These are phyloP conservation scores for Penicillium pancosmium DNA, from an alignment of 495 filamentous ascomycete genomes.

Conservation along the genomic window DNA sequence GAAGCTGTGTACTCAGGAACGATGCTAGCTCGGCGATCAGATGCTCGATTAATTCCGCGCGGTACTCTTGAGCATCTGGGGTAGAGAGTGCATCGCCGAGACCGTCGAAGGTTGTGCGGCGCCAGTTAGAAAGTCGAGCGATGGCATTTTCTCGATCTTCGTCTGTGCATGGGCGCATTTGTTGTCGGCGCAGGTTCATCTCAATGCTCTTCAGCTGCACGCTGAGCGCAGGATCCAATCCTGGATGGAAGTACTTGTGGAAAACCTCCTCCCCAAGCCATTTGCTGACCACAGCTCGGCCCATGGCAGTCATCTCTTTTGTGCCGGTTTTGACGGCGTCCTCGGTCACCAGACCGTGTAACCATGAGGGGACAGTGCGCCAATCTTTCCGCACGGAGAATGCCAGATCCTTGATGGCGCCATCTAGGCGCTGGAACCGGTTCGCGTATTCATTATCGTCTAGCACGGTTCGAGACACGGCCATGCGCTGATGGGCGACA, in stretches of 20 bases:
- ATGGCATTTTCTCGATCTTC: conserved; percentile 91
- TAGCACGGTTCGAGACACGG: conserved; percentile 89
- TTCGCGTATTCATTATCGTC: conserved; percentile 95
- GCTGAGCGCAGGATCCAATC: conserved; percentile 74
- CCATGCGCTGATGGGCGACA: conserved; percentile 91
- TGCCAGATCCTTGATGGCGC: conserved; percentile 90
- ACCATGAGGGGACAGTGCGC: conserved; percentile 77
- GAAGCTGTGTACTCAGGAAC: conserved; percentile 67
- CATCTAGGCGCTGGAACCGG: conserved; percentile 89
- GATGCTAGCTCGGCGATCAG: conserved; percentile 73
- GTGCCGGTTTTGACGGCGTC: conserved; percentile 81
- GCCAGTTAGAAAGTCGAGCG: conserved; percentile 88
- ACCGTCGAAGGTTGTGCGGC: conserved; percentile 92
- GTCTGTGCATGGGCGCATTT: conserved; percentile 67
- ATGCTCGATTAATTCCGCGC: conserved; percentile 64
- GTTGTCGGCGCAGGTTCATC: conserved; percentile 77
- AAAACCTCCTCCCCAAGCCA: conserved; percentile 94
- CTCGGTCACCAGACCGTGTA: conserved; percentile 74
- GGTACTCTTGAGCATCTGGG: conserved; percentile 62
- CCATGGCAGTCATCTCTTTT: conserved; percentile 96
- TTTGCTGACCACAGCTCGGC: conserved; percentile 83
- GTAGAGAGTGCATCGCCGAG: conserved; percentile 71
- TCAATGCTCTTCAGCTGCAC: conserved; percentile 83
- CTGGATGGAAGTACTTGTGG: conserved; percentile 88
- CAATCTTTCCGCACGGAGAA: conserved; percentile 96